A percentile compares a stretch with the other conserved stretches of the same genome.
Evolutionary conservation across 2,329 filamentous ascomycete species (phyloP).

Genomic region (Neofusicoccum kwambonambiense): DNA sequence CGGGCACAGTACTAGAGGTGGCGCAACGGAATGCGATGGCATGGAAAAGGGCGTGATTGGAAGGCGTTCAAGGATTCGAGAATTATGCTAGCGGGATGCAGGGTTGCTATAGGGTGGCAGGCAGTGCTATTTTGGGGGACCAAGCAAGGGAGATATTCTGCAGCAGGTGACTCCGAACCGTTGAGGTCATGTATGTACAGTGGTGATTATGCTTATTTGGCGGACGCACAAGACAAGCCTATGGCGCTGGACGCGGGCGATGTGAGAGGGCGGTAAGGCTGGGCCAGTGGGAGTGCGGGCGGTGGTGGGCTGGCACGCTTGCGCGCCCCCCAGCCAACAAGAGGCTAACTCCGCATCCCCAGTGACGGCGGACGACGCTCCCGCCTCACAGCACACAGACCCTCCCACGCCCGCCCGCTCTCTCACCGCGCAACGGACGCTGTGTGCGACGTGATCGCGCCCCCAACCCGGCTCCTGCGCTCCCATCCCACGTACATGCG

Average conservation of each 20-base stretch:
- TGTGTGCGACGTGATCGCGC: constrained; percentile 15
- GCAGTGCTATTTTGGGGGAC: background rate
- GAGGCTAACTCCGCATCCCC: constrained; percentile 11
- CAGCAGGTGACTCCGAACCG: background rate
- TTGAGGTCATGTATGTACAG: background rate
- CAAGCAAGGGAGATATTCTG: constrained; percentile 1
- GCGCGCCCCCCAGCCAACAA: background rate
- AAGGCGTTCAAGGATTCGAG: background rate
- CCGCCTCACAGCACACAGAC: constrained; percentile 15
- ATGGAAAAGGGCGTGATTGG: background rate
- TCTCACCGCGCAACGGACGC: constrained; percentile 12
- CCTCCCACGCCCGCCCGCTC: constrained; percentile 10
- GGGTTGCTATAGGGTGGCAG: background rate
- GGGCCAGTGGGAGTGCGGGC: background rate
- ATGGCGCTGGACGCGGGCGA: background rate
- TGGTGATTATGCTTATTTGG: constrained; percentile 7
- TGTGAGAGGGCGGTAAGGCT: constrained; percentile 5
- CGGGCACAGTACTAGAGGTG: background rate
- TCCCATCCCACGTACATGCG: constrained; percentile 13
- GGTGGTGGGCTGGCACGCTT: background rate
- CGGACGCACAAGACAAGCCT: background rate
- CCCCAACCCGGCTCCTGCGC: constrained; percentile 11
- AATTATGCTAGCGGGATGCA: background rate
- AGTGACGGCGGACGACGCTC: constrained; percentile 2
- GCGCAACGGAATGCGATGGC: background rate